Conservation (phyloP, 2,329 filamentous ascomycete species). For the Pseudogymnoascus sp. region DNA sequence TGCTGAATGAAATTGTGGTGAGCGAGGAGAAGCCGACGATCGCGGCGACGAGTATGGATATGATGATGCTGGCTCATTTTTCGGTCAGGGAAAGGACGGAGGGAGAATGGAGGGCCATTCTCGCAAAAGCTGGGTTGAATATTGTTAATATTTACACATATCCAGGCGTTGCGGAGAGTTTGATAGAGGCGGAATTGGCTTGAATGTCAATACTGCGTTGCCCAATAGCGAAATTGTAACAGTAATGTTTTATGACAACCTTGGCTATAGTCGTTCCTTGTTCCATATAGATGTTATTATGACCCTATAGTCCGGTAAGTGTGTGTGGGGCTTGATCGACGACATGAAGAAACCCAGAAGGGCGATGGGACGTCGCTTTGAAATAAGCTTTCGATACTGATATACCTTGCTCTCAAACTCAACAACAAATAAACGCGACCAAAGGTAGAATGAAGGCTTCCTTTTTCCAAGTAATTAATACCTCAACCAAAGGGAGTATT, state of each 20-base stretch:
- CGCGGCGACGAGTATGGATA: constrained; percentile 9
- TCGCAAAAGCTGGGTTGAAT: constrained; percentile 18
- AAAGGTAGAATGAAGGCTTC: no score
- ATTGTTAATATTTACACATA: constrained; percentile 17
- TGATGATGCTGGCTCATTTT: constrained; percentile 10
- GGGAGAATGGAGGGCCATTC: constrained; percentile 10
- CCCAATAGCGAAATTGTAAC: neutral
- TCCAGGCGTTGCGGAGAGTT: constrained; percentile 10
- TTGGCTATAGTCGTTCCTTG: neutral
- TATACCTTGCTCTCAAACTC: neutral
- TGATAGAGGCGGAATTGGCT: constrained; percentile 14
- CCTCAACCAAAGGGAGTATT: no score
- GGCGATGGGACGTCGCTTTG: neutral
- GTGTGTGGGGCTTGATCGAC: neutral
- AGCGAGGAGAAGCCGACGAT: constrained; percentile 10
- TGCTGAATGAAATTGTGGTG: constrained; percentile 19
- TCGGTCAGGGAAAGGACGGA: constrained; percentile 10
- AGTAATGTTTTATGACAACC: neutral
- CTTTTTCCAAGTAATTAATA: no score
- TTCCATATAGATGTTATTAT: neutral
- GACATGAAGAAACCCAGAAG: neutral
- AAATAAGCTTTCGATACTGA: neutral
- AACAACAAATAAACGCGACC: no score
- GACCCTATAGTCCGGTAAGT: neutral
- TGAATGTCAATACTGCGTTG: neutral